These are phyloP conservation scores for Ceratocystis papillata DNA, from an alignment of 2,329 filamentous ascomycete genomes.

Conservation along the genomic window DNA sequence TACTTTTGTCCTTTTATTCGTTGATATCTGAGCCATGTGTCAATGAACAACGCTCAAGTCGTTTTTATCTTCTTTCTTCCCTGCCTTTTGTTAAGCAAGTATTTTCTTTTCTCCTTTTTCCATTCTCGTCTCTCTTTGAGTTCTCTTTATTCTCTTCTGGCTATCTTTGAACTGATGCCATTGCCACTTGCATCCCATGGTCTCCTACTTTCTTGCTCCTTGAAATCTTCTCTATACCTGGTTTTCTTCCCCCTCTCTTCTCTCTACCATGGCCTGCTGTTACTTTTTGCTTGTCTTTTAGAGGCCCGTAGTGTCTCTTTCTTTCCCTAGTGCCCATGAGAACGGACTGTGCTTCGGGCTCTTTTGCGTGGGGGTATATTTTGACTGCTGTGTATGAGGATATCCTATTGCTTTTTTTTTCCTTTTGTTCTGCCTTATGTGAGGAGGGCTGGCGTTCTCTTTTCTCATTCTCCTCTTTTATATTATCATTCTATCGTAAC, in stretches of 20 bases:
- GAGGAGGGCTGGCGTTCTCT: conserved; percentile 6
- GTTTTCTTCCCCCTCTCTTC: not conserved
- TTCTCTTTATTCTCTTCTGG: not conserved
- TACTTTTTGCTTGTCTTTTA: not conserved
- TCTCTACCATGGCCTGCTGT: not conserved
- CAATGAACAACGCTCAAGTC: conserved; percentile 21
- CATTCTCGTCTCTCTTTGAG: not conserved
- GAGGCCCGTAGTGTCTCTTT: not conserved
- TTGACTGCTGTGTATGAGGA: not conserved
- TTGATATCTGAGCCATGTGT: conserved; percentile 16
- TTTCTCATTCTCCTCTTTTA: conserved; percentile 18
- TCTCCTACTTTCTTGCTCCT: not conserved
- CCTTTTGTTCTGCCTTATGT: conserved; percentile 10
- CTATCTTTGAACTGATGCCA: not conserved
- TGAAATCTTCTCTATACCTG: conserved; percentile 10
- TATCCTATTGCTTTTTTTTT: not conserved
- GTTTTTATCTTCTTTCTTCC: conserved; percentile 12
- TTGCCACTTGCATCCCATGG: not conserved
- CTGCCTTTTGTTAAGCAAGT: conserved; percentile 6
- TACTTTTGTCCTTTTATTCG: conserved; percentile 7
- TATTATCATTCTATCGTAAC: conserved; percentile 4
- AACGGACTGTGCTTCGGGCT: not conserved
- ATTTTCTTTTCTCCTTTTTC: not conserved
- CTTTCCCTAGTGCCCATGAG: not conserved
- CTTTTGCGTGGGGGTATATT: not conserved